Conservation (phyloP, 805 yeast genomes). For the Cyberlindnera japonica region DNA sequence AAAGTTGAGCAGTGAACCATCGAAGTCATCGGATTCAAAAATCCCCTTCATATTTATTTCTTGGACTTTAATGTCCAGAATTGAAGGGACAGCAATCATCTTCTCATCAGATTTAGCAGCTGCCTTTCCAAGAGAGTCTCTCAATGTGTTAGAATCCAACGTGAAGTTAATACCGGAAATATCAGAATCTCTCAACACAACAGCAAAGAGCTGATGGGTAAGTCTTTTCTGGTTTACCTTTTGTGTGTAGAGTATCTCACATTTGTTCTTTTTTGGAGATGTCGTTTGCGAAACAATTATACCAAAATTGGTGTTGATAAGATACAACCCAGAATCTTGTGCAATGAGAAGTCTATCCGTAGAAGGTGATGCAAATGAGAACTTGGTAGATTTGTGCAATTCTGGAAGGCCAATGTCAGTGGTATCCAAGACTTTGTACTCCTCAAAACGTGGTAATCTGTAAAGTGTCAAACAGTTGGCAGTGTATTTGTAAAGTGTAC, state of each 20-base stretch:
- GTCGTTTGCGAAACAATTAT: constrained; percentile 21
- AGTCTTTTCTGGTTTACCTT: constrained; percentile 8
- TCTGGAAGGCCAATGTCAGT: constrained; percentile 4
- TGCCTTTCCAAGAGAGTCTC: constrained; percentile 68
- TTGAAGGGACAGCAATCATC: constrained; percentile 23
- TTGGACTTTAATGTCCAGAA: constrained; percentile 25
- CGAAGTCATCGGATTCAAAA: constrained; percentile 29
- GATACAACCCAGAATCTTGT: constrained; percentile 28
- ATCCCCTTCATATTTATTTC: constrained; percentile 21
- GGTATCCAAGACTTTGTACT: constrained; percentile 11
- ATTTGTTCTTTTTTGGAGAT: constrained; percentile 16
- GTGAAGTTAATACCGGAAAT: constrained; percentile 39
- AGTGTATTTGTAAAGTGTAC: constrained; percentile 22
- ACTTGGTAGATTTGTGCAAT: not conserved
- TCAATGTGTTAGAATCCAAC: constrained; percentile 63
- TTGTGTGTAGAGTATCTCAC: constrained; percentile 16
- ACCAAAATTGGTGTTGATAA: constrained; percentile 35
- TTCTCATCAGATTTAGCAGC: constrained; percentile 6
- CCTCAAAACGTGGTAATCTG: constrained; percentile 25
- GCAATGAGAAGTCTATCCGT: constrained; percentile 26
- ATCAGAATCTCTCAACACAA: constrained; percentile 20
- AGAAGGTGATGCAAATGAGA: constrained; percentile 26
- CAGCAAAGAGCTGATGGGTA: constrained; percentile 18
- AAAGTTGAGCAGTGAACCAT: constrained; percentile 29
- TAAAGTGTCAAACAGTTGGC: constrained; percentile 15